A percentile compares a stretch with the other conserved stretches of the same genome.
Evolutionary conservation across 192 early-diverging fungal genomes (phyloP).

Genomic region (Backusella australiensis): DNA sequence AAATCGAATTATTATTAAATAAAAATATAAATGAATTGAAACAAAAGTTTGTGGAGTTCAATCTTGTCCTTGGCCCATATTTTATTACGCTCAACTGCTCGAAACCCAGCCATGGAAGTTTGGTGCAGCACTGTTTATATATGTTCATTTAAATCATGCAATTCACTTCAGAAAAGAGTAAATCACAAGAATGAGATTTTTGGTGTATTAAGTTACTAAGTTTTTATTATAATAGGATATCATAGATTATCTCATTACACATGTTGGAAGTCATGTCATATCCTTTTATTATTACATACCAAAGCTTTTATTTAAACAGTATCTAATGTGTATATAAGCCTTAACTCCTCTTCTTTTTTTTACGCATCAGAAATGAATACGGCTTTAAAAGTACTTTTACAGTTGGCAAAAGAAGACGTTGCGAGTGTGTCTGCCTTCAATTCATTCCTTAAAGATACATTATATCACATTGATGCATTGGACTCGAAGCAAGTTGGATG

Average conservation of each 20-base stretch:
- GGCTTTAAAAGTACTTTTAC: slow-evolving; percentile 51
- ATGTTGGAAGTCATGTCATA: slow-evolving; percentile 69
- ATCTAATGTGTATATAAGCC: background rate
- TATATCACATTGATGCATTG: slow-evolving; percentile 74
- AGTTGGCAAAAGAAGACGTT: slow-evolving; percentile 50
- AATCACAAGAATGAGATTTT: background rate
- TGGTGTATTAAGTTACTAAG: background rate
- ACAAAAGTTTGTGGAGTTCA: slow-evolving; percentile 40
- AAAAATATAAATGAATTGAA: background rate
- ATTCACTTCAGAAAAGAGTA: slow-evolving; percentile 66
- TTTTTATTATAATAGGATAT: slow-evolving; percentile 50
- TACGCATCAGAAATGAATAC: slow-evolving; percentile 59
- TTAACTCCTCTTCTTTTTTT: background rate
- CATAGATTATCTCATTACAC: slow-evolving; percentile 70
- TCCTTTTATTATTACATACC: slow-evolving; percentile 21
- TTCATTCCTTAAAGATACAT: slow-evolving; percentile 67
- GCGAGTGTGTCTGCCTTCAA: slow-evolving; percentile 55
- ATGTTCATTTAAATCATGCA: slow-evolving; percentile 54
- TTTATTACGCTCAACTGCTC: slow-evolving; percentile 54
- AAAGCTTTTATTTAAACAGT: background rate
- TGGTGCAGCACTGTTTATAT: slow-evolving; percentile 49
- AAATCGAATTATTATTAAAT: background rate
- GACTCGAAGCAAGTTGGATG: slow-evolving; percentile 59
- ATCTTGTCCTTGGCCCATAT: slow-evolving; percentile 60
- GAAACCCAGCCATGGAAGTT: slow-evolving; percentile 37